Evolutionary conservation across 495 filamentous ascomycete genomes (phyloP).

Genomic region (Xylaria longipes): DNA sequence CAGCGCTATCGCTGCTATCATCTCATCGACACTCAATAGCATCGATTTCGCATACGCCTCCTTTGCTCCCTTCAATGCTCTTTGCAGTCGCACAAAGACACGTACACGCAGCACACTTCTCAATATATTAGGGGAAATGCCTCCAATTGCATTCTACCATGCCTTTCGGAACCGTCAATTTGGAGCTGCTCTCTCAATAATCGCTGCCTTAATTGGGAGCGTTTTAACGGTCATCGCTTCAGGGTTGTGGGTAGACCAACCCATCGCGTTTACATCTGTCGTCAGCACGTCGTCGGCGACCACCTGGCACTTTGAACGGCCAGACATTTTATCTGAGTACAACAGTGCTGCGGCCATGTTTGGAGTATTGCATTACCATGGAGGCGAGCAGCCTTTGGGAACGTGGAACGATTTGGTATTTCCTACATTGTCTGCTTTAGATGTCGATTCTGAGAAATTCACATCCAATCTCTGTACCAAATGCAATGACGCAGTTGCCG

Average conservation of each 20-base stretch:
- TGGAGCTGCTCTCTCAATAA: not conserved
- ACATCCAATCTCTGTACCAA: too few species aligned
- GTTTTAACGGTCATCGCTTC: not conserved
- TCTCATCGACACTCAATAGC: not conserved
- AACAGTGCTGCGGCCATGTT: not conserved
- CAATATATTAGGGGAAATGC: not conserved
- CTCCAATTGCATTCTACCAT: not conserved
- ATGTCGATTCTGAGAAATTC: too few species aligned
- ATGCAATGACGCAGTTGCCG: too few species aligned
- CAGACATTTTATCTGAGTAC: not conserved
- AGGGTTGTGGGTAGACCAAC: not conserved
- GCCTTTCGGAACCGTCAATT: not conserved
- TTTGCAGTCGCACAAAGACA: not conserved
- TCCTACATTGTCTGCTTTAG: too few species aligned
- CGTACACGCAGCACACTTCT: not conserved
- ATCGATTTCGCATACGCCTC: not conserved
- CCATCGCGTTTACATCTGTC: too few species aligned
- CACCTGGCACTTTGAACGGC: not conserved
- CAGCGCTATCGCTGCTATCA: not conserved
- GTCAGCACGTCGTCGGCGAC: not conserved
- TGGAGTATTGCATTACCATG: not conserved
- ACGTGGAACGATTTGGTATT: not conserved
- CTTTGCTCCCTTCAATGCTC: not conserved
- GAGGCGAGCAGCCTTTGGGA: not conserved
- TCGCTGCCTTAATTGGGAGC: not conserved